Evolutionary conservation across 495 filamentous ascomycete genomes (phyloP).

Genomic region (Lindgomyces ingoldianus): DNA sequence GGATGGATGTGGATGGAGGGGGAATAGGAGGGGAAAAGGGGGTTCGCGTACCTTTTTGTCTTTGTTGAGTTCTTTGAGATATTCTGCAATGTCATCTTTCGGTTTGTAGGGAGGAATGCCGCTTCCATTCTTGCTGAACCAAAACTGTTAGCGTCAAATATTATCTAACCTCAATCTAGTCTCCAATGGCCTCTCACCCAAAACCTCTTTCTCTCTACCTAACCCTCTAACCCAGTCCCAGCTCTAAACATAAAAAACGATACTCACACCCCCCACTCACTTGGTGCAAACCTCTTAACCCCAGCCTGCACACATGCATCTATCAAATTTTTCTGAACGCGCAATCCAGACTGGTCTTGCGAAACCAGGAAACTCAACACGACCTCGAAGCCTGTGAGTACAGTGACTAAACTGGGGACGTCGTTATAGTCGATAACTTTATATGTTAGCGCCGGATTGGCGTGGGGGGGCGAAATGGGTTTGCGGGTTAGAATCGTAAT

Average conservation of each 20-base stretch:
- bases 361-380: constrained; percentile 17
- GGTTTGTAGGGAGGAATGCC: constrained; percentile 17
- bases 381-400: constrained; percentile 1
- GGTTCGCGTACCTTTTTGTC: constrained; percentile 3
- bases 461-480: too few species aligned
- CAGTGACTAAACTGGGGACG: neutral
- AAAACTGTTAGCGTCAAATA: too few species aligned
- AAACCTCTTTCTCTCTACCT: neutral
- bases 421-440: constrained; percentile 20
- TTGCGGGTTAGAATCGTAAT: too few species aligned
- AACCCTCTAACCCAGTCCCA: too few species aligned
- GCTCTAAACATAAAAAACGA: neutral
- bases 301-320: constrained; percentile 43
- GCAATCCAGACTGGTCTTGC: constrained; percentile 16
- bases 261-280: constrained; percentile 40
- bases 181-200: neutral
- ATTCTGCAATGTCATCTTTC: constrained; percentile 24
- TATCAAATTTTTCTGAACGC: constrained; percentile 41
- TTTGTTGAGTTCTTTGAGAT: constrained; percentile 22
- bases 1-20: too few species aligned
- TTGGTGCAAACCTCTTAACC: constrained; percentile 45
- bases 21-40: too few species aligned
- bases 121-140: constrained; percentile 8
- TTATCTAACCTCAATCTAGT: too few species aligned
- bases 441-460: too few species aligned